Evolutionary conservation across 2,329 filamentous ascomycete genomes (phyloP).

Genomic region (Microthyrium microscopicum): DNA sequence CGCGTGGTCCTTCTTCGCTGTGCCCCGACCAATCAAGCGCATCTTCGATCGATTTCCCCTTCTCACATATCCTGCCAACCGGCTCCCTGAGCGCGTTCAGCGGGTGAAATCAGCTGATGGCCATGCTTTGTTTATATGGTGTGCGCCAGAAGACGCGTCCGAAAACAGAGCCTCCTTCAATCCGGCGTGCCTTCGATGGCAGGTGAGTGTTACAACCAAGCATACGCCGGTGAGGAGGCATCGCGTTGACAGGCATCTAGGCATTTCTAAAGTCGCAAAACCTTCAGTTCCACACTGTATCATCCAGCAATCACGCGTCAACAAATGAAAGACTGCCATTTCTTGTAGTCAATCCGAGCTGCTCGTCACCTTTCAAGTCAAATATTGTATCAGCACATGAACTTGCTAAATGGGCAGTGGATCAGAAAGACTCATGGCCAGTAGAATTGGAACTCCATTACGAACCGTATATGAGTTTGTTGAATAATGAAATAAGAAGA

Average conservation of each 20-base stretch:
- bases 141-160: neutral
- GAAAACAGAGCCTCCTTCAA: constrained; percentile 52
- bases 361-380: constrained; percentile 11
- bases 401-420: constrained; percentile 51
- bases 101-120: constrained; percentile 14
- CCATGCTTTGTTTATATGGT: constrained; percentile 6
- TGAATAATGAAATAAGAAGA: constrained; percentile 62
- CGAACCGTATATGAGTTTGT: constrained; percentile 61
- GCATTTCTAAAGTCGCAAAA: constrained; percentile 66
- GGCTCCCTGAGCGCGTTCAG: constrained; percentile 43
- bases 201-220: constrained; percentile 40
- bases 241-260: constrained; percentile 28
- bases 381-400: constrained; percentile 42
- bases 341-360: constrained; percentile 34
- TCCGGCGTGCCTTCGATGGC: constrained; percentile 88
- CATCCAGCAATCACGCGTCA: constrained; percentile 86
- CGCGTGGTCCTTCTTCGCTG: no score
- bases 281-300: constrained; percentile 46
- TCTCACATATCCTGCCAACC: constrained; percentile 55
- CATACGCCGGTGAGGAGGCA: neutral
- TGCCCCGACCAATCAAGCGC: constrained; percentile 58
- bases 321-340: constrained; percentile 81
- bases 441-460: constrained; percentile 10
- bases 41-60: constrained; percentile 80
- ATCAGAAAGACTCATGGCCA: constrained; percentile 19